phyloP scores from a whole-genome alignment of 176 grass and related monocot genomes.

The Juncus effusus region DNA sequence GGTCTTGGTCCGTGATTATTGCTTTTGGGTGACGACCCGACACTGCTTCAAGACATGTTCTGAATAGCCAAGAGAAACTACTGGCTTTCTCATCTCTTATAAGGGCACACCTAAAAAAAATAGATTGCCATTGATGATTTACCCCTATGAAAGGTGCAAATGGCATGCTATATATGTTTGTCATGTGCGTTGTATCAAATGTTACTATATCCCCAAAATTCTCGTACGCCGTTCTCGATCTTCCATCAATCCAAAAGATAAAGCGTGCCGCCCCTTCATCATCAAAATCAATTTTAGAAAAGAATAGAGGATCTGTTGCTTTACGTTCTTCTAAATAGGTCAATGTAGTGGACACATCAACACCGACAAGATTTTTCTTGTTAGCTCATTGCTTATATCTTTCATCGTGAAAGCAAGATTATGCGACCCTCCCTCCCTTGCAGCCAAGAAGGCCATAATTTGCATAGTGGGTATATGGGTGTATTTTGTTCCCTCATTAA shows the following conservation, averaged over 20 bases:
- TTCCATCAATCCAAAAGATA: constrained; percentile 16
- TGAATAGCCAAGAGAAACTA: no score
- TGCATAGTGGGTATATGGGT: no score
- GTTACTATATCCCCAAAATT: constrained; percentile 7
- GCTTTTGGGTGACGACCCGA: no score
- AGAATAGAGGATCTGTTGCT: not conserved
- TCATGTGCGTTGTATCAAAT: constrained; percentile 4
- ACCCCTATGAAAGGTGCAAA: no score
- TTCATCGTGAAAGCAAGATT: no score
- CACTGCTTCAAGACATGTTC: not conserved
- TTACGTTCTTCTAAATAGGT: not conserved
- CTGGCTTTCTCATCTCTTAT: no score
- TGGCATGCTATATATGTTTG: constrained; percentile 3
- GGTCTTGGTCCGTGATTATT: no score
- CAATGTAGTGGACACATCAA: not conserved
- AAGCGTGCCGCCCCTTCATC: not conserved
- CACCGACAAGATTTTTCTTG: not conserved
- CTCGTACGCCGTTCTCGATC: not conserved
- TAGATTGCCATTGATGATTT: not conserved
- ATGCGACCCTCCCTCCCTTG: no score
- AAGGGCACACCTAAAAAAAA: no score
- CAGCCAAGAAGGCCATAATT: no score
- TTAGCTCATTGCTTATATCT: no score
- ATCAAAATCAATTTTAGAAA: not conserved
- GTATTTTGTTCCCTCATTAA: no score